Evolutionary conservation across 805 yeast species (phyloP).

Genomic region (Candida michaelii): DNA sequence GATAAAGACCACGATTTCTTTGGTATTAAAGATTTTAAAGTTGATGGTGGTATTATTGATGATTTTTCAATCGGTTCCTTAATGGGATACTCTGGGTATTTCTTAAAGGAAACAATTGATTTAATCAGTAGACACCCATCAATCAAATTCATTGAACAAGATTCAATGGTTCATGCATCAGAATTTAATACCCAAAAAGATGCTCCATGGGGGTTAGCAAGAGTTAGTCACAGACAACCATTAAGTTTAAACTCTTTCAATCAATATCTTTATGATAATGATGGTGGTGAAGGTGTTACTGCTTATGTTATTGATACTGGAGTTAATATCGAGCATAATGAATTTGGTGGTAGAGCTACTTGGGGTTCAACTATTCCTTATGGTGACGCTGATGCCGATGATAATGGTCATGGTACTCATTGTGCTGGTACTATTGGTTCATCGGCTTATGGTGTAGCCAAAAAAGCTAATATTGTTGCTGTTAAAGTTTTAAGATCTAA

Average conservation of each 20-base stretch:
- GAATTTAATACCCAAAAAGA: slow-evolving; percentile 71
- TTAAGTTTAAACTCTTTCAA: slow-evolving; percentile 67
- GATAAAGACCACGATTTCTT: slow-evolving; percentile 35
- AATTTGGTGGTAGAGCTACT: slow-evolving; percentile 78
- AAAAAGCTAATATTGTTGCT: slow-evolving; percentile 74
- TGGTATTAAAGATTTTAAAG: slow-evolving; percentile 21
- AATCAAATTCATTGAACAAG: slow-evolving; percentile 71
- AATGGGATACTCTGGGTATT: slow-evolving; percentile 83
- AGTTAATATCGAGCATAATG: slow-evolving; percentile 68
- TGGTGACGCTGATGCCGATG: slow-evolving; percentile 71
- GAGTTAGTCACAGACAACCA: slow-evolving; percentile 80
- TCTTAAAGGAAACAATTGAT: slow-evolving; percentile 72
- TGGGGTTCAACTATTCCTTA: slow-evolving; percentile 85
- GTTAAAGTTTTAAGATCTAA: slow-evolving; percentile 80
- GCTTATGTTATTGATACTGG: slow-evolving; percentile 92
- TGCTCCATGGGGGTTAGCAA: slow-evolving; percentile 93
- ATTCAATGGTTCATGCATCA: slow-evolving; percentile 64
- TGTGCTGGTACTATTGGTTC: slow-evolving; percentile 96
- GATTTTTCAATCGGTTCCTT: slow-evolving; percentile 58
- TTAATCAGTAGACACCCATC: slow-evolving; percentile 64
- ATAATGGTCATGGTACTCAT: slow-evolving; percentile 94
- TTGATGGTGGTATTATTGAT: slow-evolving; percentile 58
- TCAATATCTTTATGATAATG: slow-evolving; percentile 68
- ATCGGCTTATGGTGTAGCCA: slow-evolving; percentile 77
- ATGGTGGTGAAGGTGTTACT: slow-evolving; percentile 81